These are phyloP conservation scores for Boletus patriciae DNA, from an alignment of 768 basidiomycete genomes.

Conservation along the genomic window DNA sequence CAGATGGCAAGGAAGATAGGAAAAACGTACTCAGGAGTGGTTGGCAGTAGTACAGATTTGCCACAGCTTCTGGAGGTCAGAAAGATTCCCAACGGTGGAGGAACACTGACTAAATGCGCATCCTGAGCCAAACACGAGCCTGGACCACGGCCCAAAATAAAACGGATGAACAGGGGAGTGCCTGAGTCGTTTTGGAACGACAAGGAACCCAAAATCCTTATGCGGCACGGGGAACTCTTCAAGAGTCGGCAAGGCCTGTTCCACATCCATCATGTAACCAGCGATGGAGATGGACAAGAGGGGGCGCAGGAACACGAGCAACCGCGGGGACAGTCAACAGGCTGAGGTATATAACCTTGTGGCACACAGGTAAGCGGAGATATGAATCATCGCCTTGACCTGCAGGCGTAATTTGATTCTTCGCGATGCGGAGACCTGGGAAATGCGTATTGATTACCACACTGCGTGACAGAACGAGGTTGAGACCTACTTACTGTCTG, in stretches of 20 bases:
- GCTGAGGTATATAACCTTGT: conserved; percentile 13
- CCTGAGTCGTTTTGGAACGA: conserved; percentile 17
- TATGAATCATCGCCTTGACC: conserved; percentile 19
- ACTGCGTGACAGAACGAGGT: background rate
- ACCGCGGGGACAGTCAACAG: background rate
- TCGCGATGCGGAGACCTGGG: background rate
- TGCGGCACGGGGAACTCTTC: background rate
- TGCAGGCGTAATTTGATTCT: conserved; percentile 3
- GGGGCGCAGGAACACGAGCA: background rate
- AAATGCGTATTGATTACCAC: background rate
- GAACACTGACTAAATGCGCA: conserved; percentile 21
- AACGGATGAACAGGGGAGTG: conserved; percentile 7
- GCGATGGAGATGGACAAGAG: conserved; percentile 1
- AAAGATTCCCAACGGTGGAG: background rate
- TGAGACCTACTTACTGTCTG: background rate
- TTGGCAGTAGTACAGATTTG: conserved; percentile 81
- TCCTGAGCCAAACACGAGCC: conserved; percentile 15
- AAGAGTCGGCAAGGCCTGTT: conserved; percentile 3
- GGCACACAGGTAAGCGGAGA: background rate
- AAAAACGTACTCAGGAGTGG: conserved; percentile 62
- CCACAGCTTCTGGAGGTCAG: conserved; percentile 37
- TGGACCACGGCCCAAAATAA: conserved; percentile 15
- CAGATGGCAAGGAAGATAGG: background rate
- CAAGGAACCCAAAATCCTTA: conserved; percentile 15
- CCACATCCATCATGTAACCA: conserved; percentile 18